These are phyloP conservation scores for Penicillium tannophilum DNA, from an alignment of 495 filamentous ascomycete species.

Conservation along the genomic window DNA sequence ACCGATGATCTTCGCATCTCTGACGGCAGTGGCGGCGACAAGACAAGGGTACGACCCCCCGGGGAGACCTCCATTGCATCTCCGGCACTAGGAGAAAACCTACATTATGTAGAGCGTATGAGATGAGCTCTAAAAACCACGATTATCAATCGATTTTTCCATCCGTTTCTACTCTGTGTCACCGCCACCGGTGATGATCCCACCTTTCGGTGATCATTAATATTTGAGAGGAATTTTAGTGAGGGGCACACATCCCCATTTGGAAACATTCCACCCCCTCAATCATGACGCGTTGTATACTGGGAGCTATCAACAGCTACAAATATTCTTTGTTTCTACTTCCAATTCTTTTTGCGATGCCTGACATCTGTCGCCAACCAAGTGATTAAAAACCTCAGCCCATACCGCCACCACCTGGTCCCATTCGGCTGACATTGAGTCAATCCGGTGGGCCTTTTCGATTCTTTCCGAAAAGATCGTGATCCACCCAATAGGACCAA, in stretches of 20 bases:
- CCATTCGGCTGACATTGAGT: constrained; percentile 8
- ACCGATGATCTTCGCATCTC: constrained; percentile 29
- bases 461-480: constrained; percentile 21
- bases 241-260: constrained; percentile 10
- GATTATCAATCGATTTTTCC: constrained; percentile 26
- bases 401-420: background rate
- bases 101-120: constrained; percentile 1
- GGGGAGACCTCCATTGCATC: constrained; percentile 6
- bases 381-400: background rate
- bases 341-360: too few relatives aligned
- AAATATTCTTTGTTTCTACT: background rate
- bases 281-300: constrained; percentile 4
- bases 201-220: constrained; percentile 19
- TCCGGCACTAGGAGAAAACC: background rate
- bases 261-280: background rate
- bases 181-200: constrained; percentile 19
- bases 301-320: constrained; percentile 1
- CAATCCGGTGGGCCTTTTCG: constrained; percentile 17
- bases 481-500: constrained; percentile 22
- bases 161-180: constrained; percentile 27
- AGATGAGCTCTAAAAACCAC: constrained; percentile 2
- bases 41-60: constrained; percentile 18
- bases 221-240: constrained; percentile 2
- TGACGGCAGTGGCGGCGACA: constrained; percentile 34
- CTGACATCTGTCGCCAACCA: background rate